phyloP scores from a whole-genome alignment of 176 grass and related monocot species.

The Triticum urartu region DNA sequence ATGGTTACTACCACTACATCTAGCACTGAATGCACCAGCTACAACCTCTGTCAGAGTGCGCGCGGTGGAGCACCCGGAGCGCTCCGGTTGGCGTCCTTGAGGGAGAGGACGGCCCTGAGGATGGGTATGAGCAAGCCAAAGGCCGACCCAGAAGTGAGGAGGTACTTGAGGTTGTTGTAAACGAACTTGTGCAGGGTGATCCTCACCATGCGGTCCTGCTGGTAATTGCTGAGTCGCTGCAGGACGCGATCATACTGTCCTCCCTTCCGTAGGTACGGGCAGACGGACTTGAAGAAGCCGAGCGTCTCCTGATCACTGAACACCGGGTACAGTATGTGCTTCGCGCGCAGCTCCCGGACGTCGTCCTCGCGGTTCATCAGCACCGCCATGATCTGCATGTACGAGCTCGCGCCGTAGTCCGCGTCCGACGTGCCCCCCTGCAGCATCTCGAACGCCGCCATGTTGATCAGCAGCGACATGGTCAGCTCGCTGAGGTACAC shows the following conservation, averaged over 20 bases:
- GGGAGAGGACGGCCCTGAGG: too few relatives aligned
- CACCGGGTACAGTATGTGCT: not conserved
- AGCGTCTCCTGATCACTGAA: conserved; percentile 13
- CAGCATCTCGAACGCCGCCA: not conserved
- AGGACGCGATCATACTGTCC: not conserved
- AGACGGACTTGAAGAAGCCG: conserved; percentile 8
- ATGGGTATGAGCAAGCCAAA: not conserved
- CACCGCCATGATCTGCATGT: not conserved
- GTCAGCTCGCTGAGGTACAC: conserved; percentile 1
- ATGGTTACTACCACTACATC: too few relatives aligned
- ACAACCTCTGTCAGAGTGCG: too few relatives aligned
- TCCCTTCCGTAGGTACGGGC: not conserved
- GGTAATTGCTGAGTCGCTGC: not conserved
- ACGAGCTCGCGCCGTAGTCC: conserved; percentile 2
- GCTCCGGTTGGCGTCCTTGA: too few relatives aligned
- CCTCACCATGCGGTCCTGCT: not conserved
- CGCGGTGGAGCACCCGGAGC: too few relatives aligned
- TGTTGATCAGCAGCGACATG: not conserved
- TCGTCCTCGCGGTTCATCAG: not conserved
- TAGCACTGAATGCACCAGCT: too few relatives aligned
- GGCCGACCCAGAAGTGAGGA: not conserved
- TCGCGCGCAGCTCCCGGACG: not conserved
- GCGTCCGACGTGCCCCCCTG: not conserved
- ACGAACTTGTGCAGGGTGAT: conserved; percentile 4
- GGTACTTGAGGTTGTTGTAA: conserved; percentile 11